Conservation (phyloP, 352 stramenopile genomes). For the Globisporangium cederbergense region DNA sequence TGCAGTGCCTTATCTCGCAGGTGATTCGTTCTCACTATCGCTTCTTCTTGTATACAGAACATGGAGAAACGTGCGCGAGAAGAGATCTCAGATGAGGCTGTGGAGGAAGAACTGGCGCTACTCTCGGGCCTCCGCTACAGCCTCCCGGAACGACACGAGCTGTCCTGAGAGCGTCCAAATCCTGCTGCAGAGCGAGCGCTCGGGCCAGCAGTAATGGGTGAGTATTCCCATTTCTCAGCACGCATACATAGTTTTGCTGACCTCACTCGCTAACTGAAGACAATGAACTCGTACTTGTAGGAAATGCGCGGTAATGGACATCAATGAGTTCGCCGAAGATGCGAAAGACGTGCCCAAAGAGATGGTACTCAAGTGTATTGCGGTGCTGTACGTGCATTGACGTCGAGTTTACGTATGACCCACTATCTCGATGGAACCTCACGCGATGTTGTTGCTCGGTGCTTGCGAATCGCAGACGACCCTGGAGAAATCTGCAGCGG, state of each 20-base stretch:
- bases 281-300: neutral
- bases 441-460: too few relatives aligned
- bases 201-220: neutral
- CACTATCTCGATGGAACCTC: neutral
- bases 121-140: neutral
- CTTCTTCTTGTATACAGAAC: neutral
- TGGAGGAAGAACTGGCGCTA: neutral
- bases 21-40: neutral
- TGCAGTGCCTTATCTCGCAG: too few relatives aligned
- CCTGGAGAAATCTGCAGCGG: too few relatives aligned
- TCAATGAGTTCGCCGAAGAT: neutral
- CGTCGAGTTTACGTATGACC: too few relatives aligned
- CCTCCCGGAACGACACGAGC: neutral
- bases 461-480: too few relatives aligned
- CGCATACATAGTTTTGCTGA: too few relatives aligned
- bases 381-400: neutral
- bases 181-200: neutral
- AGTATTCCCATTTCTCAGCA: too few relatives aligned
- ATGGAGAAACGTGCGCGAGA: neutral
- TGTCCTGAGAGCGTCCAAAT: neutral
- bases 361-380: neutral
- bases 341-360: neutral
- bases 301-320: neutral
- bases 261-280: too few relatives aligned
- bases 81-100: neutral